Evolutionary conservation across 495 filamentous ascomycete species (phyloP).

Genomic region (Annulohypoxylon nitens): DNA sequence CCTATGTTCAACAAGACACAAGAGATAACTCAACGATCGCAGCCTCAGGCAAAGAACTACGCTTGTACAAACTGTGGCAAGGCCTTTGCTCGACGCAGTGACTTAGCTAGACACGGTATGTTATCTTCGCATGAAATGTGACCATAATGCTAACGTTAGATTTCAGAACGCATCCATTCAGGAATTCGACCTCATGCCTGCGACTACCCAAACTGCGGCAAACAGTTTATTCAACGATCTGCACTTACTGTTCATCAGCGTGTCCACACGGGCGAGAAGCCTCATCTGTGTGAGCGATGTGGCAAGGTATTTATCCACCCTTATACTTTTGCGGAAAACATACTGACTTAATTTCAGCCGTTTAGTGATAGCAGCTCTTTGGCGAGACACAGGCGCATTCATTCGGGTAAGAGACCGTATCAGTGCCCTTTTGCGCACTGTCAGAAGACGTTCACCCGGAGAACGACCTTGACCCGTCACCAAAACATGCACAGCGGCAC

Average conservation of each 20-base stretch:
- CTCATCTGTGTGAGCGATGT: conserved; percentile 96
- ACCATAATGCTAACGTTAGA: conserved; percentile 49
- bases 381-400: conserved; percentile 92
- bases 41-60: conserved; percentile 74
- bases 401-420: conserved; percentile 95
- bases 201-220: conserved; percentile 88
- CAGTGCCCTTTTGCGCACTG: conserved; percentile 98
- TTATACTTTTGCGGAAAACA: conserved; percentile 41
- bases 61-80: conserved; percentile 93
- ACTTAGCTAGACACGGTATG: conserved; percentile 94
- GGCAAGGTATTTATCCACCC: conserved; percentile 77
- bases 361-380: conserved; percentile 98
- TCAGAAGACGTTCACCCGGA: conserved; percentile 97
- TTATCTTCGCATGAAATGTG: not conserved
- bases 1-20: conserved; percentile 54
- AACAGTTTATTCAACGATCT: conserved; percentile 98
- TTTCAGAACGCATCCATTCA: conserved; percentile 90
- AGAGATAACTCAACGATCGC: conserved; percentile 51
- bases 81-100: conserved; percentile 92
- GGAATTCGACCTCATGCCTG: conserved; percentile 93
- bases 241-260: conserved; percentile 94
- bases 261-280: conserved; percentile 98
- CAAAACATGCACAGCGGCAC: conserved; percentile 97
- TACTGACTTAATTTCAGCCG: conserved; percentile 69
- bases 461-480: conserved; percentile 94